Base-by-base conservation (phyloP, 495 filamentous ascomycete species). In the Collariella sp. region DNA sequence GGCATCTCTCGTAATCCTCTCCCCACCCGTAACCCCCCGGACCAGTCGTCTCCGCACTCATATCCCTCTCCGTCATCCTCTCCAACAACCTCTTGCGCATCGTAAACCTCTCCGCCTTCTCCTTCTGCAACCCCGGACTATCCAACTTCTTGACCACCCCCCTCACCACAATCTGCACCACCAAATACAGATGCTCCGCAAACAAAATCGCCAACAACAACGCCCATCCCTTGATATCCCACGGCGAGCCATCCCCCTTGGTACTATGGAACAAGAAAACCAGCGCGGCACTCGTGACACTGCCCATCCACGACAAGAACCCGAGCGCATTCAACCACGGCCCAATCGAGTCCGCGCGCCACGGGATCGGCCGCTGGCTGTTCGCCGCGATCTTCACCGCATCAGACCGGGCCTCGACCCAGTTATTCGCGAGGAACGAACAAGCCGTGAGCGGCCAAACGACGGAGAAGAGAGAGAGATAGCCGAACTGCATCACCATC, bases 391-490 rank as follows among this genome's bases (percentile, higher is more conserved):
- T 98, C 64, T 98, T 98, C 69, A 91, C 80, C 15, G 95, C 91
- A 57, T 98, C 93, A 20, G 86, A 86, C 23, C 93, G 86, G 13
- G 96, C 80, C 60, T 98, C 94, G 46, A 98, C 65, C 93, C 93
- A 98, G 73, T 98, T 93, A 69, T 96, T 96, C 69, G 94, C 73
- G 10, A 96, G 70, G 77, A 97, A 98, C 0, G 88, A 93, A 33
- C 89, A 77, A 0, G 85, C 83, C 0, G 91, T 88, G 5, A 97
- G 74, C 0, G 93, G 93, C 93, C 93, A 98, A 40, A 91, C 77
- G 2, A 93, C 86, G 2, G 87, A 89, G 73, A 98, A 98, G 2
- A 98, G 79, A 0, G 88, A 84, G n/a, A 98, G 72, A 65, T 96
- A 98, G 16, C 93, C 68, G 62, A 89, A 91, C 61, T 96, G 93